Evolutionary conservation across 2,329 filamentous ascomycete species (phyloP), one percentile per base, ranked within the genome.

Genomic region (Aaosphaeria arxii): DNA sequence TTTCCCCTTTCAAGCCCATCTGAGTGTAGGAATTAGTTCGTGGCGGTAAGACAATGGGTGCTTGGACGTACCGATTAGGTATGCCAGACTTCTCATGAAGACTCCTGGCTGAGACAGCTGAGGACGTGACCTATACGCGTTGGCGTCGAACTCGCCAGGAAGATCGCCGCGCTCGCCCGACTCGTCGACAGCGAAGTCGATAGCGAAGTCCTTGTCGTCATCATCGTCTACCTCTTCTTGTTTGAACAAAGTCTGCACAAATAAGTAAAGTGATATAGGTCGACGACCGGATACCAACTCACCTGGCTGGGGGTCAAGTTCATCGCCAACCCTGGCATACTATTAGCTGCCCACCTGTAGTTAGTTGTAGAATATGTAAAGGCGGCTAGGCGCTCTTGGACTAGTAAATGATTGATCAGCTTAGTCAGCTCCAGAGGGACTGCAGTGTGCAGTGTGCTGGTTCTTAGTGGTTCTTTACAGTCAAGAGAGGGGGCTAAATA

Each of bases 31-130:
- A 17, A 54, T 48, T 49, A 56, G 42, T 28, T 30, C 38, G 7
- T 40, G 41, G 29, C 30, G n/a, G 3, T n/a, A 11, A 31, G 29
- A n/a, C 7, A 13, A 9, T 9, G 17, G 6, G n/a, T n/a, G 6
- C 30, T n/a, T 11, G n/a, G 7, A 45, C 56, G 48, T 50, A 66
- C 63, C 58, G 39, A 64, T 62, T 13, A 67, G 46, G 24, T 58
- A 53, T 7, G 30, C 46, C n/a, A 68, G 36, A 13, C 42, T 50
- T 30, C 59, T 57, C 49, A 60, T 56, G 30, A 52, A 42, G 1
- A 57, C 54, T 6, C 42, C 41, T 5, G 63, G 53, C 33, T 52
- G 43, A 2, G 54, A 51, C 5, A 68, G 50, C 31, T 57, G 54
- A 17, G 61, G 62, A 29, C 59, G 56, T 11, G 63, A 51, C 30